Conservation (phyloP, 2,329 filamentous ascomycete genomes). For the Pseudocercospora vitis region DNA sequence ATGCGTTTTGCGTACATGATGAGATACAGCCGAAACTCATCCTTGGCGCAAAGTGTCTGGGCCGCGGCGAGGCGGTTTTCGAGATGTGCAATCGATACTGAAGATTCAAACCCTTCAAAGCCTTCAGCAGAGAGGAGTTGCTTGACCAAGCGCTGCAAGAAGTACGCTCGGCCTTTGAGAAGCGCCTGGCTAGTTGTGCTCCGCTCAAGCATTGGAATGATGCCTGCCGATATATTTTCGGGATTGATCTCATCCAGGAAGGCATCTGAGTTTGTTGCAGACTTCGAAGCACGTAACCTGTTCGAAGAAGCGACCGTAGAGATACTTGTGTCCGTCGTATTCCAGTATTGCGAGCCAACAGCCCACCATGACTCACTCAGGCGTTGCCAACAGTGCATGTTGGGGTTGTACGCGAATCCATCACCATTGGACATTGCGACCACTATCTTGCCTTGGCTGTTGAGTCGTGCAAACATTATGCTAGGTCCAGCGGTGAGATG, state of each 20-base stretch:
- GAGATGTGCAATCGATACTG: slow-evolving; percentile 87
- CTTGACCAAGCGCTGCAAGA: slow-evolving; percentile 88
- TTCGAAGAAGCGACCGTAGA: slow-evolving; percentile 70
- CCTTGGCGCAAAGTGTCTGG: slow-evolving; percentile 76
- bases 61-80: slow-evolving; percentile 93
- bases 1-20: slow-evolving; percentile 97
- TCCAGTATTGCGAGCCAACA: slow-evolving; percentile 97
- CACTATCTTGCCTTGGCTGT: slow-evolving; percentile 79
- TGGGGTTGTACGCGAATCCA: slow-evolving; percentile 82
- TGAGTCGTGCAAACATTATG: slow-evolving; percentile 87
- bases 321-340: slow-evolving; percentile 88
- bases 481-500: slow-evolving; percentile 79
- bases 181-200: slow-evolving; percentile 93
- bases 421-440: slow-evolving; percentile 94
- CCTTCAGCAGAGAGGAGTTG: slow-evolving; percentile 82
- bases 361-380: slow-evolving; percentile 99
- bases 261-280: slow-evolving; percentile 47
- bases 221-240: slow-evolving; percentile 75
- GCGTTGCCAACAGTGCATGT: slow-evolving; percentile 89
- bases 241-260: slow-evolving; percentile 51
- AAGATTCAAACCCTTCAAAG: slow-evolving; percentile 87
- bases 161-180: slow-evolving; percentile 86
- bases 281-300: slow-evolving; percentile 18
- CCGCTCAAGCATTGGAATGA: slow-evolving; percentile 88
- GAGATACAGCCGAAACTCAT: slow-evolving; percentile 93